Conservation (phyloP, 768 basidiomycete species). For the Rhizopogon roseolus region DNA sequence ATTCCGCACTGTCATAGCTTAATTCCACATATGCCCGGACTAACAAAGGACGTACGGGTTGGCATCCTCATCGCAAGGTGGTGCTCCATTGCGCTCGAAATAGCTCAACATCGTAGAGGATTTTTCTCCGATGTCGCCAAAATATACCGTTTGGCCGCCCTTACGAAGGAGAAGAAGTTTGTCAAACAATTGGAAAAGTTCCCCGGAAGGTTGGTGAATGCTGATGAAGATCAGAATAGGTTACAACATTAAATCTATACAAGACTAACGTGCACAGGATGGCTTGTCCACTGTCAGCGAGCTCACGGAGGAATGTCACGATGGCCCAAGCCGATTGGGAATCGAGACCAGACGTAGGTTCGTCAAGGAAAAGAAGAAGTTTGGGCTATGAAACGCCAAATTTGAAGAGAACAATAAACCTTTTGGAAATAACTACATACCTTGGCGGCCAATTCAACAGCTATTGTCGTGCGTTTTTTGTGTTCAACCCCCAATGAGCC, state of each 20-base stretch:
- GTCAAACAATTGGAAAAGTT: constrained; percentile 81
- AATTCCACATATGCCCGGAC: constrained; percentile 51
- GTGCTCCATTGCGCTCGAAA: constrained; percentile 66
- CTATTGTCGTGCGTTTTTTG: constrained; percentile 81
- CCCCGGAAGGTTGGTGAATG: constrained; percentile 67
- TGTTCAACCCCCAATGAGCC: constrained; percentile 67
- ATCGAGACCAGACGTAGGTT: constrained; percentile 85
- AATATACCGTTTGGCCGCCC: constrained; percentile 70
- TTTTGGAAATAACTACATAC: constrained; percentile 3
- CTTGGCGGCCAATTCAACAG: constrained; percentile 83
- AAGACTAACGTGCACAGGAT: constrained; percentile 81
- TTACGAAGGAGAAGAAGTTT: constrained; percentile 68
- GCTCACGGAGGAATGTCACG: constrained; percentile 64
- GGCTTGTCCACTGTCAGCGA: constrained; percentile 79
- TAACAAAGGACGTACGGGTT: constrained; percentile 54
- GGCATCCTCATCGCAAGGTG: constrained; percentile 55
- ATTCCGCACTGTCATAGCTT: constrained; percentile 44
- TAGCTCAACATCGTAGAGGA: constrained; percentile 65
- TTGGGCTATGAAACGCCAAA: constrained; percentile 43
- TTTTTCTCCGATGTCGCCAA: constrained; percentile 63
- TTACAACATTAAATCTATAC: not conserved
- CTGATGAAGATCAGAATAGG: constrained; percentile 16
- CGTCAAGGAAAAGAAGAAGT: constrained; percentile 80
- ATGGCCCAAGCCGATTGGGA: constrained; percentile 88
- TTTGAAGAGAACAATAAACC: not conserved